A percentile compares a stretch with the other conserved stretches of the same genome.
phyloP scores from a whole-genome alignment of 768 basidiomycete genomes.

The Trametes elegans region DNA sequence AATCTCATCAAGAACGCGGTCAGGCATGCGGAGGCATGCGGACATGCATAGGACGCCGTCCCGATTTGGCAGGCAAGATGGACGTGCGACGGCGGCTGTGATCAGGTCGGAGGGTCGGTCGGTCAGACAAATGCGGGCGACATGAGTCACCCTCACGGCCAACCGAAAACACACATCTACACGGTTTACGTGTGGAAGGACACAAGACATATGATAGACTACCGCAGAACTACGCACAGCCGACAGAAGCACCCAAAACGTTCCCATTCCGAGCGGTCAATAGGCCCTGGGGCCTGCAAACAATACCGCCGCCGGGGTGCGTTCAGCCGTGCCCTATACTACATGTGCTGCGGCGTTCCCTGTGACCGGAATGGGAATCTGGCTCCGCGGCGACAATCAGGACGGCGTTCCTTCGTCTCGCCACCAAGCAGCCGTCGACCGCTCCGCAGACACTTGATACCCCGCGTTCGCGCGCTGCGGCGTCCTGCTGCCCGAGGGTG shows the following conservation, averaged over 20 bases:
- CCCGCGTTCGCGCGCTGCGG: conserved; percentile 7
- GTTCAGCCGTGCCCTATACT: background rate
- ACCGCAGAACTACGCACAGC: conserved; percentile 11
- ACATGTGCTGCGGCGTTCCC: conserved; percentile 18
- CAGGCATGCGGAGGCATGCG: background rate
- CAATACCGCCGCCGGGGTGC: conserved; percentile 2
- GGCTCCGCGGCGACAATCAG: conserved; percentile 1
- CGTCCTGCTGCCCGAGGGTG: conserved; percentile 8
- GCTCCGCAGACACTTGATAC: conserved; percentile 43
- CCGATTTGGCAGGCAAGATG: conserved; percentile 9
- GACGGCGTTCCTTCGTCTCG: conserved; percentile 4
- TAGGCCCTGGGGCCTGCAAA: conserved; percentile 1
- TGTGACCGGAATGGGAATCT: conserved; percentile 6
- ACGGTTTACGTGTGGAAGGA: background rate
- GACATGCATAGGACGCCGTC: background rate
- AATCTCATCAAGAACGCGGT: conserved; percentile 8
- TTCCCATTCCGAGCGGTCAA: conserved; percentile 8
- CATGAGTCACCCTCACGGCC: conserved; percentile 1
- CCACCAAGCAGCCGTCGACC: conserved; percentile 38
- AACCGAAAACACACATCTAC: background rate
- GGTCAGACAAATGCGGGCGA: background rate
- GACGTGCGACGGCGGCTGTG: background rate
- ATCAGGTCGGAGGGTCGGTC: conserved; percentile 8
- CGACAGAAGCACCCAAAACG: conserved; percentile 7
- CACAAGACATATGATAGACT: conserved; percentile 13